A percentile compares a stretch with the other conserved stretches of the same genome.
These are phyloP conservation scores for Diaporthe sp. DNA, from an alignment of 2,329 filamentous ascomycete genomes.

Conservation along the genomic window DNA sequence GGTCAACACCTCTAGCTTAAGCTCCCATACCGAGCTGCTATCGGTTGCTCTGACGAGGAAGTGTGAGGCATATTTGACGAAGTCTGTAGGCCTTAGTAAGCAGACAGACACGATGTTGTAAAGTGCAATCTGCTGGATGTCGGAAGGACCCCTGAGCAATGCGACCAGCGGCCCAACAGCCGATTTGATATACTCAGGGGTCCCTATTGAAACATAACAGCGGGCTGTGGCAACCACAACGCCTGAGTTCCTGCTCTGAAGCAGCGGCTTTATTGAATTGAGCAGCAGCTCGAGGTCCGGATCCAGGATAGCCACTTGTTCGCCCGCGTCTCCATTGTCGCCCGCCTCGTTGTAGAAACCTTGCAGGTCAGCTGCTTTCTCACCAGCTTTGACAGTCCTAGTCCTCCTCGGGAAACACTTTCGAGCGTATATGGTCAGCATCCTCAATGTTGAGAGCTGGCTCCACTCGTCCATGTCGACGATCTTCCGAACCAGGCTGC, in stretches of 20 bases:
- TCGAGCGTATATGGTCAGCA: slow-evolving; percentile 87
- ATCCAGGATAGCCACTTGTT: slow-evolving; percentile 75
- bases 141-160: slow-evolving; percentile 83
- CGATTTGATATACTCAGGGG: slow-evolving; percentile 76
- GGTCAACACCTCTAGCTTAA: slow-evolving; percentile 92
- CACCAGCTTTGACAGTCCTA: slow-evolving; percentile 61
- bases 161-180: slow-evolving; percentile 88
- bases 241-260: slow-evolving; percentile 92
- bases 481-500: slow-evolving; percentile 84
- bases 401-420: slow-evolving; percentile 84
- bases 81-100: slow-evolving; percentile 78
- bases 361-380: slow-evolving; percentile 60
- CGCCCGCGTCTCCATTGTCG: slow-evolving; percentile 52
- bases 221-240: slow-evolving; percentile 90
- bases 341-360: slow-evolving; percentile 84
- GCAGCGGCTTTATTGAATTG: slow-evolving; percentile 81
- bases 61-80: slow-evolving; percentile 88
- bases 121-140: slow-evolving; percentile 89
- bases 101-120: slow-evolving; percentile 97
- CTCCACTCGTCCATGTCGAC: slow-evolving; percentile 99
- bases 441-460: slow-evolving; percentile 82
- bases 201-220: slow-evolving; percentile 87
- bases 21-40: slow-evolving; percentile 82
- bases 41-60: slow-evolving; percentile 89
- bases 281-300: slow-evolving; percentile 86